Evolutionary conservation across 2,329 filamentous ascomycete species (phyloP), one percentile per base, ranked within the genome.

Genomic region (Penicillium sclerotiorum): DNA sequence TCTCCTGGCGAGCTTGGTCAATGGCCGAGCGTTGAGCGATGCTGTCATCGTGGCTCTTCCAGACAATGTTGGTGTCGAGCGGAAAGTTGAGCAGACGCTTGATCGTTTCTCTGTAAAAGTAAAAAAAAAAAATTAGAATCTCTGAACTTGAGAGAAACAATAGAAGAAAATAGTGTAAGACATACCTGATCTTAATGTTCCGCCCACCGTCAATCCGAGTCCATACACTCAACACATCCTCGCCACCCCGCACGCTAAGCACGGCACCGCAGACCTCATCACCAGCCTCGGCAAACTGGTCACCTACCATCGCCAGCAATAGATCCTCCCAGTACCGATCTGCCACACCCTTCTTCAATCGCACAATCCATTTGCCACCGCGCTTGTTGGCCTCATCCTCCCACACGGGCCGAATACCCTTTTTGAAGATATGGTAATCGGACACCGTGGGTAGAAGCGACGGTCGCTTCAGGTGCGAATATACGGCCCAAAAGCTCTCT

Each of bases 221-320:
- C 94, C 94, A 99, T 68, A 99, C 91, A 75, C 91, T 96, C 71
- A 99, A 81, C 55, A 97, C 95, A 68, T 99, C 94, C 75, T 99
- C 94, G 36, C 92, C 93, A 65, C 92, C 95, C 55, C 94, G 83
- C 56, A 99, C 89, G 69, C 92, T 97, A 36, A 99, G 81, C 23
- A 99, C 94, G 47, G 89, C 90, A 52, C 94, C 94, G 67, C 93
- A 99, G 35, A 99, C 88, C 71, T 99, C 93, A 61, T 97, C 93
- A 43, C 87, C 85, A 30, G 91, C 92, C 67, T 97, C 94, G 45
- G 85, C 83, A 68, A 99, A 97, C 69, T 96, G 91, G 65, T 97
- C 92, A 36, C 94, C 94, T 50, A 96, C 85, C 62, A 96, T 88
- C 21, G 90, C 91, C 62, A 97, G 79, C 52, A 97, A 77, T 42